A percentile compares a stretch with the other conserved stretches of the same genome.
Conservation (phyloP, 495 filamentous ascomycete genomes). For the Podospora australis region DNA sequence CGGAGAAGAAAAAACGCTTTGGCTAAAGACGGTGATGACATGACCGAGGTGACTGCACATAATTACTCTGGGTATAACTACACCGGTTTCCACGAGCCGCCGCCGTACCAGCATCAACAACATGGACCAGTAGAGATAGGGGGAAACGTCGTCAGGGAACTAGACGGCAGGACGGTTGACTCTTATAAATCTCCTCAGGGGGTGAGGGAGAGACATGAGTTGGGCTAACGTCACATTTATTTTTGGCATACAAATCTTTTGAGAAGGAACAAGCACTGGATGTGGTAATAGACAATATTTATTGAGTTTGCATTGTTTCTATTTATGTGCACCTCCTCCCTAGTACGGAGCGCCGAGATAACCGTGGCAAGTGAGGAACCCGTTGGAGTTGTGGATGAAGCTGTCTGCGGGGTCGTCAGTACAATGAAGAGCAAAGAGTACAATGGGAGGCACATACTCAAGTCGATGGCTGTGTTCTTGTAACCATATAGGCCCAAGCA, state of each 20-base stretch:
- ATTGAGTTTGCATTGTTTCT: background rate
- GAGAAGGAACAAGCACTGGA: background rate
- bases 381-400: no score
- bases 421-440: no score
- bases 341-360: no score
- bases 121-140: background rate
- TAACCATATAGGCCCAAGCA: no score
- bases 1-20: background rate
- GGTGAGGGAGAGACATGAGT: background rate
- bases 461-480: no score
- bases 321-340: no score
- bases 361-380: no score
- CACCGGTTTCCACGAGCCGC: no score
- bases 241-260: no score
- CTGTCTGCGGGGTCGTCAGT: no score
- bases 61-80: background rate
- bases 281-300: background rate
- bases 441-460: no score
- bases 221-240: background rate
- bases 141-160: background rate
- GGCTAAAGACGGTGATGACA: background rate
- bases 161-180: background rate
- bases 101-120: background rate
- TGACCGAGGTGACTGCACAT: background rate
- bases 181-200: no score